A percentile compares a stretch with the other conserved stretches of the same genome.
Conservation (phyloP, 2,329 filamentous ascomycete species). For the Trichophyton benhamiae region DNA sequence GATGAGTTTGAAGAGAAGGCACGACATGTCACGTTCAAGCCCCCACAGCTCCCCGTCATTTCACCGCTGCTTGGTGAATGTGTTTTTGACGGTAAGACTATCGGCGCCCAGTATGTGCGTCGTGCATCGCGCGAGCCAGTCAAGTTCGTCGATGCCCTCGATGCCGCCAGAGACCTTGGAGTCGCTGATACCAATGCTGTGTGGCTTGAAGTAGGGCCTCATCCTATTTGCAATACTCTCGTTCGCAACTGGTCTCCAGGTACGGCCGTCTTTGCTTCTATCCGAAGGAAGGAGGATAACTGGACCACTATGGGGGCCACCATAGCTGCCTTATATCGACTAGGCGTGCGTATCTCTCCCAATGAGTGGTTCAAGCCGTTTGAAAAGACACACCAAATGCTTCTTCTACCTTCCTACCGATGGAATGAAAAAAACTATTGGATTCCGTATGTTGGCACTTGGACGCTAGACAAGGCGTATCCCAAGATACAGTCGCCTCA, state of each 20-base stretch:
- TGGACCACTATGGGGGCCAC: constrained; percentile 52
- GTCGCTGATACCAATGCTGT: constrained; percentile 53
- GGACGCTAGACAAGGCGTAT: constrained; percentile 11
- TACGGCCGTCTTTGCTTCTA: constrained; percentile 44
- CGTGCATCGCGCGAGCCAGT: constrained; percentile 56
- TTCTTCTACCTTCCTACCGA: constrained; percentile 55
- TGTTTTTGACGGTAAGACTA: constrained; percentile 43
- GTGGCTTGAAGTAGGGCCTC: constrained; percentile 63
- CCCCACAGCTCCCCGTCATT: constrained; percentile 50
- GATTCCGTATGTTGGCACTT: constrained; percentile 41
- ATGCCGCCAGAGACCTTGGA: constrained; percentile 46
- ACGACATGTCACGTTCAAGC: constrained; percentile 42
- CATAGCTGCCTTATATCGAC: constrained; percentile 48
- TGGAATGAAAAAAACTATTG: constrained; percentile 63
- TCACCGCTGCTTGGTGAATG: constrained; percentile 55
- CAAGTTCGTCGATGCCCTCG: constrained; percentile 53
- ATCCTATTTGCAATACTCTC: constrained; percentile 57
- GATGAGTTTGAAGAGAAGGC: constrained; percentile 47
- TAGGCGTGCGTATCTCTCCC: constrained; percentile 55
- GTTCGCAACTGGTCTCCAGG: constrained; percentile 51
- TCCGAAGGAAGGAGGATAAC: constrained; percentile 50
- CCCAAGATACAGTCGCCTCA: constrained; percentile 5
- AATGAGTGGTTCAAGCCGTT: constrained; percentile 57
- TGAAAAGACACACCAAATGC: constrained; percentile 44
- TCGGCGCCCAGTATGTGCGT: constrained; percentile 51